A percentile compares a stretch with the other conserved stretches of the same genome.
phyloP scores from a whole-genome alignment of 108 stramenopile species.

The Seminavis robusta region DNA sequence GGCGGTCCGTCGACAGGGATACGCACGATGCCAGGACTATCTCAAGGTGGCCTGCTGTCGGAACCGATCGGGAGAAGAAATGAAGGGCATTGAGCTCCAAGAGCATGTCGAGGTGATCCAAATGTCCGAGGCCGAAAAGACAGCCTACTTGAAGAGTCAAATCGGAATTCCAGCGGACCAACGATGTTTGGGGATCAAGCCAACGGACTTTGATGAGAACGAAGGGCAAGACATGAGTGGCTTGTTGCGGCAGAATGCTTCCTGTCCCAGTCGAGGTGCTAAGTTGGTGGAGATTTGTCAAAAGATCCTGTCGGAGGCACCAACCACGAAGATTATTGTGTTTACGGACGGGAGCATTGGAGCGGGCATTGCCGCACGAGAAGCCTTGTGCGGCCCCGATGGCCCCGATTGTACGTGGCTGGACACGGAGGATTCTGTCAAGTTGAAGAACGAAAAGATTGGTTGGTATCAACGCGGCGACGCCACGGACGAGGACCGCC shows the following conservation, averaged over 20 bases:
- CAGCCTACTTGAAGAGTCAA: constrained; percentile 42
- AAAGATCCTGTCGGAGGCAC: constrained; percentile 40
- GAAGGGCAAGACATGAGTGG: constrained; percentile 54
- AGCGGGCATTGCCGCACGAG: constrained; percentile 28
- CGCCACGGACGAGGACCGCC: constrained; percentile 60
- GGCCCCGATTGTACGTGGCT: constrained; percentile 46
- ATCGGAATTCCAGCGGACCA: constrained; percentile 30
- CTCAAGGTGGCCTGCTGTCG: constrained; percentile 40
- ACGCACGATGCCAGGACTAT: constrained; percentile 44
- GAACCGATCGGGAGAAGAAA: constrained; percentile 43
- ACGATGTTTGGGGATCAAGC: constrained; percentile 38
- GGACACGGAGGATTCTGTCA: constrained; percentile 40
- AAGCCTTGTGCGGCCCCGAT: constrained; percentile 29
- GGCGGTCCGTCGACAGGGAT: constrained; percentile 45
- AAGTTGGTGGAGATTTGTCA: constrained; percentile 40
- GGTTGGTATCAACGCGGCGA: constrained; percentile 66
- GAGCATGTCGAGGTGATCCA: constrained; percentile 14
- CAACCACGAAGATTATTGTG: constrained; percentile 68
- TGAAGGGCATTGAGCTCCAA: constrained; percentile 46
- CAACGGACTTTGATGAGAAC: constrained; percentile 52
- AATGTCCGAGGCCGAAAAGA: constrained; percentile 40
- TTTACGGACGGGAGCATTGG: constrained; percentile 65
- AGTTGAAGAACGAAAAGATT: constrained; percentile 59
- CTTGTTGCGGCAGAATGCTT: constrained; percentile 51
- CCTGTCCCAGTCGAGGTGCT: constrained; percentile 26